A percentile compares a stretch with the other conserved stretches of the same genome.
Evolutionary conservation across 2,329 filamentous ascomycete species (phyloP).

Genomic region (Paecilomyces sp.): DNA sequence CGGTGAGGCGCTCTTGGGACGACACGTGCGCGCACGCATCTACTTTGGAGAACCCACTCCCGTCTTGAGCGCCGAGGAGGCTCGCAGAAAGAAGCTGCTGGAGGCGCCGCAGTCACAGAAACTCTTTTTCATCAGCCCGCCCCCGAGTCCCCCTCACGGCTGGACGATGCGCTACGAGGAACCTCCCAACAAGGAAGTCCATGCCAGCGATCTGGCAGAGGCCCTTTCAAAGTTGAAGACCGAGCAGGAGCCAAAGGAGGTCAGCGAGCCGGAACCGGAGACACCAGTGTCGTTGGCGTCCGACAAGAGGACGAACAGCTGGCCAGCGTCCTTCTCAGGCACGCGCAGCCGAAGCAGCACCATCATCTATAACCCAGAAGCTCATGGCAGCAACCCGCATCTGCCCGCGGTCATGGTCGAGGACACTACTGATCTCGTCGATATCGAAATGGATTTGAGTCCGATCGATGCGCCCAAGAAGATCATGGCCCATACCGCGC

Average conservation of each 20-base stretch:
- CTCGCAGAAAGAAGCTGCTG: slow-evolving; percentile 38
- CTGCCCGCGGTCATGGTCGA: slow-evolving; percentile 59
- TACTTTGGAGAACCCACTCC: slow-evolving; percentile 50
- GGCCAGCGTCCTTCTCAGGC: slow-evolving; percentile 20
- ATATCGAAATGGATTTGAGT: slow-evolving; percentile 36
- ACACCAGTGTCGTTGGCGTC: slow-evolving; percentile 29
- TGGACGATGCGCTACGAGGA: slow-evolving; percentile 59
- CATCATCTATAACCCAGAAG: slow-evolving; percentile 56
- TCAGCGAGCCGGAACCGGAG: slow-evolving; percentile 15
- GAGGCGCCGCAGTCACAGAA: slow-evolving; percentile 53
- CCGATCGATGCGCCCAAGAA: slow-evolving; percentile 35
- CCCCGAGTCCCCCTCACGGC: slow-evolving; percentile 56
- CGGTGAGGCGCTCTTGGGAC: slow-evolving; percentile 23
- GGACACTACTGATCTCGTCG: slow-evolving; percentile 46
- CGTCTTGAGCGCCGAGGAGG: slow-evolving; percentile 26
- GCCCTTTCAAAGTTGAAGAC: slow-evolving; percentile 47
- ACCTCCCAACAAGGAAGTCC: slow-evolving; percentile 59
- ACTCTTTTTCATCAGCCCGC: slow-evolving; percentile 60
- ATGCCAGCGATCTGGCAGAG: slow-evolving; percentile 53
- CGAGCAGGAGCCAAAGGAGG: slow-evolving; percentile 8
- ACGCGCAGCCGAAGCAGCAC: slow-evolving; percentile 48
- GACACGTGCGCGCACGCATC: slow-evolving; percentile 31
- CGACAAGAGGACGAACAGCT: slow-evolving; percentile 24
- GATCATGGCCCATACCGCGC: slow-evolving; percentile 45
- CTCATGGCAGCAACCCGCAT: slow-evolving; percentile 53